Percentiles rank a stretch among this genome's conserved stretches.
Conservation (phyloP, 768 basidiomycete genomes). For the Boletus barrowsii region DNA sequence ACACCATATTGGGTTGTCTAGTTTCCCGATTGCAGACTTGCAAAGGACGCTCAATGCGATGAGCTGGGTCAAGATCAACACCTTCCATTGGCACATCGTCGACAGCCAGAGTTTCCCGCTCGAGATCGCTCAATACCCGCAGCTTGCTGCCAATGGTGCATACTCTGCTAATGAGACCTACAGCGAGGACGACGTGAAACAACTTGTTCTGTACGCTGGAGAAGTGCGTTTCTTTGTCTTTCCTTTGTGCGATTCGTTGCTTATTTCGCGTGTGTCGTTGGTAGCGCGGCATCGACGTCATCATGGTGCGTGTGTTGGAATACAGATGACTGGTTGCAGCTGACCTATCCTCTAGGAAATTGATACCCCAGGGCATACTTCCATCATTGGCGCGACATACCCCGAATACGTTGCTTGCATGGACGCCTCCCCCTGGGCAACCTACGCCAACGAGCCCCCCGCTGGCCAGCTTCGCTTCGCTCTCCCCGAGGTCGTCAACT, state of each 20-base stretch:
- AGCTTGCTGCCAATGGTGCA: conserved; percentile 61
- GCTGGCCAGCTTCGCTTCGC: conserved; percentile 81
- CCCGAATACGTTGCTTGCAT: conserved; percentile 76
- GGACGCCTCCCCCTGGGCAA: conserved; percentile 51
- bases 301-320: conserved; percentile 38
- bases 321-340: background rate
- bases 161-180: conserved; percentile 60
- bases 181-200: conserved; percentile 49
- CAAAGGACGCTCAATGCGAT: conserved; percentile 49
- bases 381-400: conserved; percentile 57
- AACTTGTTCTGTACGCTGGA: conserved; percentile 66
- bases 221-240: conserved; percentile 45
- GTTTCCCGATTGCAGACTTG: conserved; percentile 39
- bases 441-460: conserved; percentile 72
- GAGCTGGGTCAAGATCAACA: conserved; percentile 58
- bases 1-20: conserved; percentile 5
- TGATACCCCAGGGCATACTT: conserved; percentile 82
- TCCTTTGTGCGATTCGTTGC: background rate
- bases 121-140: conserved; percentile 55
- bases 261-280: conserved; percentile 5
- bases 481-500: conserved; percentile 54
- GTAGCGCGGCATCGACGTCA: conserved; percentile 70
- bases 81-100: conserved; percentile 82
- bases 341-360: conserved; percentile 52
- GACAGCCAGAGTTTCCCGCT: conserved; percentile 84